These are phyloP conservation scores for Hymenoscyphus occultus DNA, from an alignment of 2,329 filamentous ascomycete species.

Conservation along the genomic window DNA sequence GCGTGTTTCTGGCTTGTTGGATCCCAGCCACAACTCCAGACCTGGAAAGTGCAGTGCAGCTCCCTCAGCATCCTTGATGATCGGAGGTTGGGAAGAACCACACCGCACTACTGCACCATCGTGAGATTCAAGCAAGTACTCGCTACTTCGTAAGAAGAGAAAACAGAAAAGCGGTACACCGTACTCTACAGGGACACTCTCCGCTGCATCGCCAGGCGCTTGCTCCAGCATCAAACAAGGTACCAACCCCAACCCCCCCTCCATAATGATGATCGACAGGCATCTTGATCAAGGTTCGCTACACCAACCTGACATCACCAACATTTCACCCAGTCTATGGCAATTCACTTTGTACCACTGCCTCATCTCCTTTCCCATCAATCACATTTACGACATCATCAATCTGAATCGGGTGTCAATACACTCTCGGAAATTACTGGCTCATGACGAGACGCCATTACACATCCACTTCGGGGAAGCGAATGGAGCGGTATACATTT, in stretches of 20 bases:
- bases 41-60: not conserved
- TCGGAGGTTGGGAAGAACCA: conserved; percentile 10
- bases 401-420: not conserved
- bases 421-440: conserved; percentile 1
- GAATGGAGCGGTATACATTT: not conserved
- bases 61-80: conserved; percentile 5
- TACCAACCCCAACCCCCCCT: not conserved
- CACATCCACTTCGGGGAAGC: not conserved
- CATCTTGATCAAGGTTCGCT: conserved; percentile 1
- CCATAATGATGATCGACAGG: not conserved
- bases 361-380: conserved; percentile 3
- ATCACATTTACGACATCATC: not conserved
- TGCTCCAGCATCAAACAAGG: not conserved
- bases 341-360: not conserved
- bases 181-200: not conserved
- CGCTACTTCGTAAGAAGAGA: not conserved
- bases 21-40: not conserved
- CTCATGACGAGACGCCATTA: not conserved
- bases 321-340: not conserved
- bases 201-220: not conserved
- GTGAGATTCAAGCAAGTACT: not conserved
- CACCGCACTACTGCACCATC: not conserved
- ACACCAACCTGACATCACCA: not conserved
- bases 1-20: not conserved
- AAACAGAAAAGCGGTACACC: not conserved